Percentiles rank a stretch among this genome's conserved stretches.
phyloP scores from a whole-genome alignment of 2,329 filamentous ascomycete species.

The Microcyclosporella mali region DNA sequence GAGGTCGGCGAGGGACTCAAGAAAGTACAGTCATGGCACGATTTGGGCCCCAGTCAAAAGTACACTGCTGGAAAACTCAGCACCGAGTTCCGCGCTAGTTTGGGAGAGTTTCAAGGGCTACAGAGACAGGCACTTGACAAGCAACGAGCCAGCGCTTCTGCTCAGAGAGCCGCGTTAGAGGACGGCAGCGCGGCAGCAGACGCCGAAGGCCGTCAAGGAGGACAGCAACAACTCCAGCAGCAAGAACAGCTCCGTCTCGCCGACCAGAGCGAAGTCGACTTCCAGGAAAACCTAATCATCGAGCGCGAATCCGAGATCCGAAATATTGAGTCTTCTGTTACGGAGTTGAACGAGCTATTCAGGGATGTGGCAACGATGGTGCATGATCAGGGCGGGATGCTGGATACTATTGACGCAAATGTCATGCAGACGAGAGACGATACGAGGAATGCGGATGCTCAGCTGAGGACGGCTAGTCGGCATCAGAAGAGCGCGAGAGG shows the following conservation, averaged over 20 bases:
- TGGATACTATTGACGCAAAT: constrained; percentile 83
- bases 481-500: constrained; percentile 95
- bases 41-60: constrained; percentile 77
- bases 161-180: constrained; percentile 70
- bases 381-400: constrained; percentile 80
- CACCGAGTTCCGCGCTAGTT: constrained; percentile 81
- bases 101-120: constrained; percentile 87
- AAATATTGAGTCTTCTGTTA: constrained; percentile 94
- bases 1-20: constrained; percentile 91
- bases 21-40: constrained; percentile 69
- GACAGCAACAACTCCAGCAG: constrained; percentile 47
- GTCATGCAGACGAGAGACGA: constrained; percentile 76
- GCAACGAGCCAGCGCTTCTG: constrained; percentile 76
- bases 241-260: constrained; percentile 71
- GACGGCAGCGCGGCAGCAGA: constrained; percentile 33
- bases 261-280: constrained; percentile 91
- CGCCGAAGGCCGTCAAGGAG: constrained; percentile 41
- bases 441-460: constrained; percentile 76
- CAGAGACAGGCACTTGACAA: constrained; percentile 88
- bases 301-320: constrained; percentile 96
- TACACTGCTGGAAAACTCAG: constrained; percentile 94
- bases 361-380: constrained; percentile 98
- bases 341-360: constrained; percentile 93
- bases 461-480: constrained; percentile 75
- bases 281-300: constrained; percentile 90